Base-by-base conservation (phyloP, 768 basidiomycete species). In the Boletus rex-veris region DNA sequence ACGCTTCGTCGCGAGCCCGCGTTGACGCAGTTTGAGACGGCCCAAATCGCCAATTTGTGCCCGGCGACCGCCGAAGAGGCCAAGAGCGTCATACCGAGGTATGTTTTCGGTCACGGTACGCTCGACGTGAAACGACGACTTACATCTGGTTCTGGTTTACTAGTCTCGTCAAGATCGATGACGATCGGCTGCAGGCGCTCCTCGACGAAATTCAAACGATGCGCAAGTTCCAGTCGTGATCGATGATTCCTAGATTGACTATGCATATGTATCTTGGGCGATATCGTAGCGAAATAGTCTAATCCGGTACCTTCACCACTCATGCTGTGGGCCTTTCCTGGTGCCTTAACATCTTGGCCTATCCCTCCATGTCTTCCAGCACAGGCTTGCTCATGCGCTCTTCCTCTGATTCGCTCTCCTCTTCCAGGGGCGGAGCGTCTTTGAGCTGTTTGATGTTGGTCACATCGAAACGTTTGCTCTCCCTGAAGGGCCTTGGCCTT, bases 1-100 rank as follows among this genome's bases (percentile, higher is more conserved):
- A 90, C 88, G 1, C 73, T 95, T 7, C 80, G 88, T 47, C 77
- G 90, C 59, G 90, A 93, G 63, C 81, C 85, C 0, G 83, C 83
- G 3, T 68, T 96, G 37, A 91, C 91, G 3, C 90, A 90, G 63
- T 95, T 94, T 60, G 93, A 96, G 75, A 89, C 89, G 5, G 92
- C 92, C 3, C 93, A 96, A 66, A 89, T 96, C 49, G 91, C 91
- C 15, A 96, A 96, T 63, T 71, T 96, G 50, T 92, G 90, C 64
- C 93, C 93, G 14, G 89, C 85, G 38, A 84, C 85, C 54, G 81
- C 90, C 5, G 93, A 96, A 60, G 94, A 96, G 70, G 88, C 92
- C 26, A 95, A 93, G 75, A 92, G 92, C 63, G 80, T 93, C 49
- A 76, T 96, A 33, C 93, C 93, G 7, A 95, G 92, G 92, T 88